These are phyloP conservation scores for Anthostomella pinea DNA, from an alignment of 2,329 filamentous ascomycete species.

Conservation along the genomic window DNA sequence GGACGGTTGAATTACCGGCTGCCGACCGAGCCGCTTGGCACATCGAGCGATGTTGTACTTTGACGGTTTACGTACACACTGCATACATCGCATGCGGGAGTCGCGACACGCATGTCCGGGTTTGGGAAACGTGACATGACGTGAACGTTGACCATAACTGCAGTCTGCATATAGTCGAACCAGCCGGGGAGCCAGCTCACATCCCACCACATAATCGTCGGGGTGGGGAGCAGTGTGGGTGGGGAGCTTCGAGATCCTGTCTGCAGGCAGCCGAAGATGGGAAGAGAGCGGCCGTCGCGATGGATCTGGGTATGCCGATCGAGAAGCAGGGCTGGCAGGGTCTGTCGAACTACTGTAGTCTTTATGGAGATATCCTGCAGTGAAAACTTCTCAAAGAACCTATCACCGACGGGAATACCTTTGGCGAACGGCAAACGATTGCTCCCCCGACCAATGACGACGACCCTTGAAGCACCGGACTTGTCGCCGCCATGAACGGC, in stretches of 20 bases:
- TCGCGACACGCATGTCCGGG: background rate
- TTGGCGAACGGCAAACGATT: too few relatives aligned
- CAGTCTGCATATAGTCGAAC: too few relatives aligned
- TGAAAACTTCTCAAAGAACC: too few relatives aligned
- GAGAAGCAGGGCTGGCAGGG: background rate
- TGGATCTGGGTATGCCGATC: constrained; percentile 1
- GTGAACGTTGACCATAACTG: background rate
- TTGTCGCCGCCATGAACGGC: too few relatives aligned
- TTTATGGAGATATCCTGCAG: too few relatives aligned
- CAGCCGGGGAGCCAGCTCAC: constrained; percentile 1
- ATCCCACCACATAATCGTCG: constrained; percentile 1
- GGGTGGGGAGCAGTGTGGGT: background rate
- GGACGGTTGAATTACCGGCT: background rate
- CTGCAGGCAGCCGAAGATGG: background rate
- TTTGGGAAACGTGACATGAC: constrained; percentile 4
- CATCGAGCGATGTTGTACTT: background rate
- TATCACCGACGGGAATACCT: too few relatives aligned
- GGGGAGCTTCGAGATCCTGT: background rate
- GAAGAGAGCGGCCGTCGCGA: background rate
- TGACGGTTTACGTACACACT: background rate
- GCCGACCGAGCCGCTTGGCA: background rate
- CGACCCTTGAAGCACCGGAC: too few relatives aligned
- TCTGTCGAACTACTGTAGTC: too few relatives aligned
- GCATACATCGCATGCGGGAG: background rate
- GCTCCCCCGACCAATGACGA: too few relatives aligned